A percentile compares a stretch with the other conserved stretches of the same genome.
Conservation (phyloP, 1,284 basidiomycete species). For the Stereum hirsutum region DNA sequence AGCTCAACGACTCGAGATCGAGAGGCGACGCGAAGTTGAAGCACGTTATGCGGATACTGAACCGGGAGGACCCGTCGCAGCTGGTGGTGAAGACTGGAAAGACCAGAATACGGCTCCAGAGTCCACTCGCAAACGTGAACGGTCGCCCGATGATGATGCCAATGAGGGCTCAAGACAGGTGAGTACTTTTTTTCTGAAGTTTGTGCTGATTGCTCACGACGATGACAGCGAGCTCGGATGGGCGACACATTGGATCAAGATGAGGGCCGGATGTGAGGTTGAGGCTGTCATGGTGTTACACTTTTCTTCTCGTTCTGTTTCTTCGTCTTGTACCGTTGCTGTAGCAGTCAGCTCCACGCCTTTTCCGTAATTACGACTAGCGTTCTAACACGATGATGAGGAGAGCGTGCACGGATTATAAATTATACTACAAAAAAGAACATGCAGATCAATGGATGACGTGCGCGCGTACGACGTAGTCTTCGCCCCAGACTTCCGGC, state of each 20-base stretch:
- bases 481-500: slow-evolving; percentile 26
- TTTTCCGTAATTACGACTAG: too few species aligned
- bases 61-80: slow-evolving; percentile 73
- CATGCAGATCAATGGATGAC: slow-evolving; percentile 41
- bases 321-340: too few species aligned
- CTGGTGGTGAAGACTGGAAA: slow-evolving; percentile 82
- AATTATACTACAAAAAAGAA: slow-evolving; percentile 1
- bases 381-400: slow-evolving; percentile 2
- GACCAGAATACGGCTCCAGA: slow-evolving; percentile 35
- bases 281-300: slow-evolving; percentile 60
- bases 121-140: slow-evolving; percentile 46
- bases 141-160: slow-evolving; percentile 67
- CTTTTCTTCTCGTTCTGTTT: slow-evolving; percentile 6
- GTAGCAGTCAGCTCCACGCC: too few species aligned
- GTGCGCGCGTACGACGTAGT: slow-evolving; percentile 43
- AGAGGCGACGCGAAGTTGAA: slow-evolving; percentile 76
- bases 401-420: not conserved
- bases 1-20: slow-evolving; percentile 69
- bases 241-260: too few species aligned
- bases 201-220: slow-evolving; percentile 7
- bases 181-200: slow-evolving; percentile 15
- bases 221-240: slow-evolving; percentile 46
- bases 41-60: slow-evolving; percentile 85
- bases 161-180: slow-evolving; percentile 45
- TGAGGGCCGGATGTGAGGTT: slow-evolving; percentile 7